Conservation (phyloP, 2,329 filamentous ascomycete species). For the Cytospora mali region DNA sequence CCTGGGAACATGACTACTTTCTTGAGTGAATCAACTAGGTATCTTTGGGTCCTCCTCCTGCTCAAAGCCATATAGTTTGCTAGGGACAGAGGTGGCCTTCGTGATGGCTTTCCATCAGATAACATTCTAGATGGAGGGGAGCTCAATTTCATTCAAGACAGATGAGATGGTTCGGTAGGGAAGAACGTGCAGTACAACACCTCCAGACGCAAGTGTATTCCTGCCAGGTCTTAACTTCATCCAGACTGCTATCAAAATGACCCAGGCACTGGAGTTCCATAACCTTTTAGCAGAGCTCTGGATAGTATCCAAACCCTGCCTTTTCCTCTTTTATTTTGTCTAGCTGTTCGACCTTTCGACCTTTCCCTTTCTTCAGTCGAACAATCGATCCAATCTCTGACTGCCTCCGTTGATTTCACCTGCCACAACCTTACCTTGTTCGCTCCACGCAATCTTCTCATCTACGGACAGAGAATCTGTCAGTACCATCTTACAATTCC, state of each 20-base stretch:
- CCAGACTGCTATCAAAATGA: neutral
- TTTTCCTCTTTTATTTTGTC: neutral
- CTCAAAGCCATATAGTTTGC: neutral
- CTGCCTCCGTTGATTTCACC: neutral
- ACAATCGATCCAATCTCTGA: neutral
- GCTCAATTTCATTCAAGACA: neutral
- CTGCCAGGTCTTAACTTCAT: neutral
- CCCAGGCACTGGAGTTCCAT: neutral
- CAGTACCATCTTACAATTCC: neutral
- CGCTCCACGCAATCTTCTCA: neutral
- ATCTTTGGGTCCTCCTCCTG: neutral
- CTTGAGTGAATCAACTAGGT: neutral
- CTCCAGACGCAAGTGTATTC: neutral
- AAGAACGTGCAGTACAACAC: neutral
- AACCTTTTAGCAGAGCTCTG: neutral
- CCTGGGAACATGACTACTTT: neutral
- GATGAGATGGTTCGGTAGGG: neutral
- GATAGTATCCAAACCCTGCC: neutral
- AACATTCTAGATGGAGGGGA: too few species aligned
- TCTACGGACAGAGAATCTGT: neutral
- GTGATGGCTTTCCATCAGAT: neutral
- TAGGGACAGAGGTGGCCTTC: neutral
- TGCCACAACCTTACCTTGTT: neutral
- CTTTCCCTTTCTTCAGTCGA: neutral
- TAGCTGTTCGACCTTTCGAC: neutral